phyloP scores from a whole-genome alignment of 345 rosid species.

The Durio zibethinus region DNA sequence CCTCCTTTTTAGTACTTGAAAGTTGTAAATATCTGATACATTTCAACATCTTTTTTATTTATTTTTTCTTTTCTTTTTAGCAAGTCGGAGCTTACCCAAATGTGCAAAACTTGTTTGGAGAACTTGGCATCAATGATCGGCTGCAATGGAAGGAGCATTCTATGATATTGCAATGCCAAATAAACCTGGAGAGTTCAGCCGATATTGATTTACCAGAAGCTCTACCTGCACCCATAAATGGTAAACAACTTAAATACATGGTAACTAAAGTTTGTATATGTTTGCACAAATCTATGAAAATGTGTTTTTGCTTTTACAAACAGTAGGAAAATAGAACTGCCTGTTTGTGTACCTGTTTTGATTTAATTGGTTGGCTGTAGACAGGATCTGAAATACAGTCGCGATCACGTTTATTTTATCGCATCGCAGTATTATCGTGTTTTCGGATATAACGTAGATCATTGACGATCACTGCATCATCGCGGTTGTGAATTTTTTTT shows the following conservation, averaged over 20 bases:
- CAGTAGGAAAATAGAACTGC: background rate
- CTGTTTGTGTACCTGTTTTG: background rate
- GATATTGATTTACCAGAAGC: constrained; percentile 91
- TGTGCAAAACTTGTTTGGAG: constrained; percentile 86
- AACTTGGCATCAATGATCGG: constrained; percentile 86
- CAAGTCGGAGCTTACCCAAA: constrained; percentile 95
- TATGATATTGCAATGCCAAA: constrained; percentile 97
- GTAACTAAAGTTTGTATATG: background rate
- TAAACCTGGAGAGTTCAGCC: constrained; percentile 91
- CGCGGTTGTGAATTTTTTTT: no score
- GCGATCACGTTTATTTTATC: no score
- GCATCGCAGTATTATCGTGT: no score
- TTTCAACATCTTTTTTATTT: background rate
- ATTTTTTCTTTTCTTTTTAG: constrained; percentile 24
- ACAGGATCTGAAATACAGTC: no score
- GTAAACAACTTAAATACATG: constrained; percentile 32
- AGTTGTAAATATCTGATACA: background rate
- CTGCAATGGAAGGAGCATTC: constrained; percentile 98
- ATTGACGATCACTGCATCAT: no score
- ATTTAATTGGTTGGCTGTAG: background rate
- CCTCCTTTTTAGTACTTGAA: background rate
- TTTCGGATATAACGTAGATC: no score
- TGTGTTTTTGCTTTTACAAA: background rate
- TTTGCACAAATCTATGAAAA: background rate
- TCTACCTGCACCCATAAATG: constrained; percentile 87